These are phyloP conservation scores for Vanilla planifolia DNA, from an alignment of 106 monocot genomes.

Conservation along the genomic window DNA sequence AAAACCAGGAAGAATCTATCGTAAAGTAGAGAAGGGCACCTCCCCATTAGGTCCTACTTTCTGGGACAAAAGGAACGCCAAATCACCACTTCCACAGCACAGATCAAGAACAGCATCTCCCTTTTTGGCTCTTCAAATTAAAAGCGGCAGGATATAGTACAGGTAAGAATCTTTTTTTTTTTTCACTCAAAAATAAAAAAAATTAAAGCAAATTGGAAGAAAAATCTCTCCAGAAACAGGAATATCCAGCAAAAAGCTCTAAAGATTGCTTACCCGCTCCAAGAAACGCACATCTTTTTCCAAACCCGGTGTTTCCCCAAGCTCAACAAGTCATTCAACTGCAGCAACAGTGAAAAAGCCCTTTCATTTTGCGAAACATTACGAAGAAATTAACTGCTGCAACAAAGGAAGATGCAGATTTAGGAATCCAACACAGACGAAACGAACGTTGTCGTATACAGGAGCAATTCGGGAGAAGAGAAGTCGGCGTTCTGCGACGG, in stretches of 20 bases:
- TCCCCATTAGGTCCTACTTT: slow-evolving; percentile 63
- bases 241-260: background rate
- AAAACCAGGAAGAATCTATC: background rate
- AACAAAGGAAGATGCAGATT: background rate
- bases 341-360: background rate
- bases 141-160: background rate
- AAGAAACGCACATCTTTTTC: slow-evolving; percentile 91
- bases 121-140: slow-evolving; percentile 39
- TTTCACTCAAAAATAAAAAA: background rate
- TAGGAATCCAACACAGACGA: background rate
- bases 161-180: background rate
- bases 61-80: slow-evolving; percentile 79
- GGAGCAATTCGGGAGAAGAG: slow-evolving; percentile 90
- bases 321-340: slow-evolving; percentile 89
- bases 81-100: slow-evolving; percentile 93
- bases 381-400: background rate
- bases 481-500: slow-evolving; percentile 59
- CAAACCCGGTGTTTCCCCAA: slow-evolving; percentile 83
- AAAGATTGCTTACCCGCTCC: slow-evolving; percentile 45
- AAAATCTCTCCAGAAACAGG: background rate
- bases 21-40: slow-evolving; percentile 21
- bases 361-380: background rate
- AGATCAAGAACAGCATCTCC: slow-evolving; percentile 81
- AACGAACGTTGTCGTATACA: slow-evolving; percentile 64
- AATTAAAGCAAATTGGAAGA: too few relatives aligned